phyloP scores from a whole-genome alignment of 768 basidiomycete genomes.

The Phlebiopsis flavidoalba region DNA sequence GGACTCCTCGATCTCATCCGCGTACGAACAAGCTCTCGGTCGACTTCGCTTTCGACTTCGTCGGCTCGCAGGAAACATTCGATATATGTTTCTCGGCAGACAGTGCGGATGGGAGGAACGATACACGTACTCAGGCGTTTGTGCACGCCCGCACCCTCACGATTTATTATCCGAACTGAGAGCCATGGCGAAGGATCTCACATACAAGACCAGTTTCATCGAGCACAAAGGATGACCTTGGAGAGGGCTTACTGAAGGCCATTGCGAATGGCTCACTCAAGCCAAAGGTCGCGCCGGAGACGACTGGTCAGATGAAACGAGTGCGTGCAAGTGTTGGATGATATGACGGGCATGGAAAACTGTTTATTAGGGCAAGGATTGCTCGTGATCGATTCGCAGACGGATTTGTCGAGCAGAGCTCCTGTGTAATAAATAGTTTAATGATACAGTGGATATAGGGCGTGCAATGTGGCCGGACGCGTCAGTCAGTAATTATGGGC shows the following conservation, averaged over 20 bases:
- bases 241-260: slow-evolving; percentile 16
- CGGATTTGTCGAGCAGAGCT: background rate
- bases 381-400: slow-evolving; percentile 18
- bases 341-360: slow-evolving; percentile 11
- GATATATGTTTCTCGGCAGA: slow-evolving; percentile 6
- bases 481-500: background rate
- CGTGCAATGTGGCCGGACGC: background rate
- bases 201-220: slow-evolving; percentile 11
- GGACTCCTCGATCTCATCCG: slow-evolving; percentile 8
- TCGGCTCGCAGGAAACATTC: slow-evolving; percentile 17
- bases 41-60: slow-evolving; percentile 19
- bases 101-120: slow-evolving; percentile 12
- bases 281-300: slow-evolving; percentile 15
- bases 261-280: slow-evolving; percentile 14
- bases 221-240: slow-evolving; percentile 14
- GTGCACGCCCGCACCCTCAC: slow-evolving; percentile 3
- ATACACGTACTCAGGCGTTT: slow-evolving; percentile 15
- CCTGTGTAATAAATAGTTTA: background rate
- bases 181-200: slow-evolving; percentile 14
- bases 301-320: slow-evolving; percentile 16
- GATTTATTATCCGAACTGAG: background rate
- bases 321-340: slow-evolving; percentile 15
- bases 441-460: background rate
- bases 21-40: slow-evolving; percentile 10
- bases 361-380: slow-evolving; percentile 13